A percentile compares a stretch with the other conserved stretches of the same genome.
Conservation (phyloP, 2,329 filamentous ascomycete species). For the Colletotrichum graminicola region DNA sequence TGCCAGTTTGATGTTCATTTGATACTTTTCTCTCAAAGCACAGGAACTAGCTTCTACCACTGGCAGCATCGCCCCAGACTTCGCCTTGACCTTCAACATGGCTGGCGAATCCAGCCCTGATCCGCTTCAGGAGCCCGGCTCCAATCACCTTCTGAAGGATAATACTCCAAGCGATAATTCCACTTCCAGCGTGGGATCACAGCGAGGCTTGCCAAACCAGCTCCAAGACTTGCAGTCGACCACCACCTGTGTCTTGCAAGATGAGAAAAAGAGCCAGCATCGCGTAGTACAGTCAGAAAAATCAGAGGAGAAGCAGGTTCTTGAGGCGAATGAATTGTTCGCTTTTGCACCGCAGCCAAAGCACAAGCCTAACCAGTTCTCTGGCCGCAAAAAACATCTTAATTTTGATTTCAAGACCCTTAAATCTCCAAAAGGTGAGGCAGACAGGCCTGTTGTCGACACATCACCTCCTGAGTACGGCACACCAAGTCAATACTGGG, state of each 20-base stretch:
- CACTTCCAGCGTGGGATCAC: not conserved
- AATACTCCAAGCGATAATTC: not conserved
- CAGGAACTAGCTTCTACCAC: not conserved
- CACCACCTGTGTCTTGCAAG: not conserved
- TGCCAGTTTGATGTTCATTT: not conserved
- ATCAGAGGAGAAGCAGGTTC: not conserved
- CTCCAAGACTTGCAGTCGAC: not conserved
- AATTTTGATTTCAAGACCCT: slow-evolving; percentile 6
- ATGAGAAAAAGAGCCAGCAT: not conserved
- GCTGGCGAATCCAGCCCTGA: slow-evolving; percentile 7
- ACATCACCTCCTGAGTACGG: not conserved
- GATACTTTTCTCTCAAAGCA: not conserved
- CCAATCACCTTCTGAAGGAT: not conserved
- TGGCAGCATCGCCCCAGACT: not conserved
- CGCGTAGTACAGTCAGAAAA: not conserved
- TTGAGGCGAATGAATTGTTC: not conserved
- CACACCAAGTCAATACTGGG: not conserved
- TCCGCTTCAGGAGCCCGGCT: not conserved
- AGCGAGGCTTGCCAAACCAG: not conserved
- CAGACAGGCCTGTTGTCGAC: not conserved
- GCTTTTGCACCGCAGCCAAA: slow-evolving; percentile 21
- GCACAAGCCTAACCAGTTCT: slow-evolving; percentile 30
- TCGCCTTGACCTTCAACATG: not conserved
- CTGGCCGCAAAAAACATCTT: slow-evolving; percentile 11
- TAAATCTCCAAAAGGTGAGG: not conserved